Evolutionary conservation across 2,329 filamentous ascomycete species (phyloP).

Genomic region (Monosporascus cannonballus): DNA sequence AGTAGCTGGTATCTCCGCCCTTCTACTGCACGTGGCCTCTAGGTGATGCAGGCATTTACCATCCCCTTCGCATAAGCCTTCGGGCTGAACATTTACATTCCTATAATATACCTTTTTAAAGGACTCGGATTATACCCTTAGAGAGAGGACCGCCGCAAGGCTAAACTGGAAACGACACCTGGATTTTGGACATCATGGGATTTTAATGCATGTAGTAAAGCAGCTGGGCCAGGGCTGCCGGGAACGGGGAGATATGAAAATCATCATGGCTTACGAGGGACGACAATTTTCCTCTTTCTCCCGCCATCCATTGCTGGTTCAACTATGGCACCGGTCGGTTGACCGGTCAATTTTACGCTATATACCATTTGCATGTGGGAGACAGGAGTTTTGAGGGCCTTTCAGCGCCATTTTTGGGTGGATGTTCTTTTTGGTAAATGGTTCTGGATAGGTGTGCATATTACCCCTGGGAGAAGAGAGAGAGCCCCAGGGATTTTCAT

Average conservation of each 20-base stretch:
- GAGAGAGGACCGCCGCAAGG: constrained; percentile 27
- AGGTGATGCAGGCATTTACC: constrained; percentile 33
- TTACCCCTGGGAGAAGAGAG: constrained; percentile 6
- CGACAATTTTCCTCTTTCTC: constrained; percentile 20
- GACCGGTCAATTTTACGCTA: constrained; percentile 11
- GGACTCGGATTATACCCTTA: constrained; percentile 19
- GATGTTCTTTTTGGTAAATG: constrained; percentile 4
- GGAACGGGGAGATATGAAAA: constrained; percentile 18
- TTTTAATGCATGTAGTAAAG: constrained; percentile 1
- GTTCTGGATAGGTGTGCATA: constrained; percentile 18
- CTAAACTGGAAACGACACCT: constrained; percentile 26
- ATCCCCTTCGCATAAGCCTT: constrained; percentile 21
- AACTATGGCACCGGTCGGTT: neutral
- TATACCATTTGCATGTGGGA: constrained; percentile 22
- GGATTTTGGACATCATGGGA: constrained; percentile 13
- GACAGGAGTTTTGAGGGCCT: constrained; percentile 14
- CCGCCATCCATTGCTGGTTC: constrained; percentile 21
- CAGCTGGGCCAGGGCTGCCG: constrained; percentile 13
- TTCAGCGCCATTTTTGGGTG: constrained; percentile 7
- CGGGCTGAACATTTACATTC: constrained; percentile 14
- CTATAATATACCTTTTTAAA: constrained; percentile 14
- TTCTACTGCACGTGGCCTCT: constrained; percentile 20
- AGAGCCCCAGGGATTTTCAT: constrained; percentile 6
- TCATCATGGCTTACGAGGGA: constrained; percentile 22
- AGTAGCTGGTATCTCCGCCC: constrained; percentile 5